Conservation (phyloP, 108 stramenopile species). For the Epipyxis sp. region DNA sequence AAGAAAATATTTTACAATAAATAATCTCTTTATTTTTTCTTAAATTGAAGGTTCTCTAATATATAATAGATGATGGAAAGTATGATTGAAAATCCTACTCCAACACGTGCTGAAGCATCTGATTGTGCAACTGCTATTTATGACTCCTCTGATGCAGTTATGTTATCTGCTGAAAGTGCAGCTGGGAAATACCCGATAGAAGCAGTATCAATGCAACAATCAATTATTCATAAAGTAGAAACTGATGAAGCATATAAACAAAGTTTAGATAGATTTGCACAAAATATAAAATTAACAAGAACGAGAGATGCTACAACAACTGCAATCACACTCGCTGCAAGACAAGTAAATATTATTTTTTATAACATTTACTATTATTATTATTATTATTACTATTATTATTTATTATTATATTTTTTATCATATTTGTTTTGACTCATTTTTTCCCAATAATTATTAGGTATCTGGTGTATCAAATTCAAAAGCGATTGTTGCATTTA, state of each 20-base stretch:
- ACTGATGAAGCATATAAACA: constrained; percentile 70
- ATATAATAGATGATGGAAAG: constrained; percentile 20
- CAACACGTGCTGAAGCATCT: constrained; percentile 86
- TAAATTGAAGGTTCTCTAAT: too few species aligned
- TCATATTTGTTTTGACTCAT: neutral
- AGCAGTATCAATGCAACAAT: constrained; percentile 84
- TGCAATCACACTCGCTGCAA: constrained; percentile 78
- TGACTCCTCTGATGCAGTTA: constrained; percentile 92
- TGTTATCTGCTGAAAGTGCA: constrained; percentile 87
- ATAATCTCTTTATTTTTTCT: too few species aligned
- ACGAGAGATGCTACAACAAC: constrained; percentile 70
- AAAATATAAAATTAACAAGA: neutral
- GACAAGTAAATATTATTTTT: constrained; percentile 64
- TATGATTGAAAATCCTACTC: constrained; percentile 87
- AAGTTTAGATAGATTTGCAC: neutral
- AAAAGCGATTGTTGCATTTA: constrained; percentile 82
- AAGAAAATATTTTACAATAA: constrained; percentile 50
- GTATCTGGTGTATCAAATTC: constrained; percentile 50
- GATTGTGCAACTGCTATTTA: constrained; percentile 94
- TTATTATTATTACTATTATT: neutral
- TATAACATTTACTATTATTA: constrained; percentile 65
- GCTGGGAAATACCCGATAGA: constrained; percentile 86
- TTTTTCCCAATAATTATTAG: neutral
- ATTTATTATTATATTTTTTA: too few species aligned
- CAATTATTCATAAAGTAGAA: constrained; percentile 87